phyloP scores from a whole-genome alignment of 2,329 filamentous ascomycete genomes.

The Ceratocystis huliohia region DNA sequence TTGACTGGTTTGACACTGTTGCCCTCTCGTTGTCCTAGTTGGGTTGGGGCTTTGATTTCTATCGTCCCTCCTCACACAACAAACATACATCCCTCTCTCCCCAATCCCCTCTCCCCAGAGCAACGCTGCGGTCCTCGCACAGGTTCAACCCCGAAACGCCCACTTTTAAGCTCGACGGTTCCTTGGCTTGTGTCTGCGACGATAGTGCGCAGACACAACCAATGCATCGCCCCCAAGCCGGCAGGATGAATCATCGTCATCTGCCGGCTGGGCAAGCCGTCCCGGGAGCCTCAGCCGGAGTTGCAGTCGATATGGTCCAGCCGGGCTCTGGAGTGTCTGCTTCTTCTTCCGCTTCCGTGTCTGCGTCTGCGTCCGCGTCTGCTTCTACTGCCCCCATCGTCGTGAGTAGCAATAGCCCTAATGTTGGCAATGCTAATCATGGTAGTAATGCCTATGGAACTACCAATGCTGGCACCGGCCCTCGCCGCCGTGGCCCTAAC shows the following conservation, averaged over 20 bases:
- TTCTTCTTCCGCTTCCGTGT: no score
- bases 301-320: conserved; percentile 21
- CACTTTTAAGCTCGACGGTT: conserved; percentile 17
- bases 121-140: conserved; percentile 19
- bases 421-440: conserved; percentile 22
- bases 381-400: conserved; percentile 11
- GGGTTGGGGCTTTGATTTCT: conserved; percentile 19
- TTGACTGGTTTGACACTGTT: no score
- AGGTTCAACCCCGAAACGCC: conserved; percentile 21
- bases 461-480: conserved; percentile 29
- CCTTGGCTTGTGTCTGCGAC: conserved; percentile 21
- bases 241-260: conserved; percentile 67
- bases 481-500: conserved; percentile 26
- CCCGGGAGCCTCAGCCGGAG: conserved; percentile 31
- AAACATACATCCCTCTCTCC: background rate
- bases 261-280: conserved; percentile 62
- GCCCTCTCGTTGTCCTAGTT: conserved; percentile 1
- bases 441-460: conserved; percentile 27
- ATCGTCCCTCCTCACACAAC: conserved; percentile 17
- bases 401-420: conserved; percentile 12
- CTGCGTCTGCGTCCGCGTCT: background rate
- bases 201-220: conserved; percentile 21
- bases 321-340: conserved; percentile 22
- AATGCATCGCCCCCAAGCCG: conserved; percentile 41
- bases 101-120: conserved; percentile 13